These are phyloP conservation scores for Hysterangium stoloniferum DNA, from an alignment of 768 basidiomycete species.

Conservation along the genomic window DNA sequence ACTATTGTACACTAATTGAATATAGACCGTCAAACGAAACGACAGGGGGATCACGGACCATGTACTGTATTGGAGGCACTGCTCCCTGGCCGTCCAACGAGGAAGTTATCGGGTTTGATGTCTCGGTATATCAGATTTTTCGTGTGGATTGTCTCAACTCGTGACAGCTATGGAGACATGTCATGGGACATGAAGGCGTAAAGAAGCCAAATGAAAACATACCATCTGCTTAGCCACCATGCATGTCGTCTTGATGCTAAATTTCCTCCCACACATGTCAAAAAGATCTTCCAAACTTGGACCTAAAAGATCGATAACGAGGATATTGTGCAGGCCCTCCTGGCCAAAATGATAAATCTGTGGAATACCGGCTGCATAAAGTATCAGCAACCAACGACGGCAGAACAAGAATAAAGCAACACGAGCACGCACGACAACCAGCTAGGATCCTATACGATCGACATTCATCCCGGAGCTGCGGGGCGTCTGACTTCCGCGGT, in stretches of 20 bases:
- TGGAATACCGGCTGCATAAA: slow-evolving; percentile 77
- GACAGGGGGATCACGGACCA: slow-evolving; percentile 35
- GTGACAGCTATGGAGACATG: slow-evolving; percentile 55
- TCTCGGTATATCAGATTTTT: slow-evolving; percentile 99
- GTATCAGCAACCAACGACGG: slow-evolving; percentile 17
- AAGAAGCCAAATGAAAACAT: slow-evolving; percentile 16
- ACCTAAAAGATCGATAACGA: slow-evolving; percentile 96
- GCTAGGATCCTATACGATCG: slow-evolving; percentile 89
- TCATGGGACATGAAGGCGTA: neutral
- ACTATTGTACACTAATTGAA: slow-evolving; percentile 33
- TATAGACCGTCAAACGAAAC: neutral
- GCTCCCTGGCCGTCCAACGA: slow-evolving; percentile 89
- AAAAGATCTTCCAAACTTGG: slow-evolving; percentile 97
- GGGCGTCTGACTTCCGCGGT: slow-evolving; percentile 91
- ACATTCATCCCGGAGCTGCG: slow-evolving; percentile 97
- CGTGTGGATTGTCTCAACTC: slow-evolving; percentile 97
- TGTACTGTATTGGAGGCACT: slow-evolving; percentile 65
- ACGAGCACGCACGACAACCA: slow-evolving; percentile 68
- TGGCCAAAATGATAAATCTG: slow-evolving; percentile 99
- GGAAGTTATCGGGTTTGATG: slow-evolving; percentile 99
- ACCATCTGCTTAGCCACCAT: slow-evolving; percentile 99
- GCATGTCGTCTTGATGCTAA: slow-evolving; percentile 96
- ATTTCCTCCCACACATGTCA: slow-evolving; percentile 98
- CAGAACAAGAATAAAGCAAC: neutral
- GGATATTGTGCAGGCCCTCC: slow-evolving; percentile 96